Evolutionary conservation across 2,329 filamentous ascomycete genomes (phyloP), one percentile per base, ranked within the genome.

Genomic region (Septoria petroselini): DNA sequence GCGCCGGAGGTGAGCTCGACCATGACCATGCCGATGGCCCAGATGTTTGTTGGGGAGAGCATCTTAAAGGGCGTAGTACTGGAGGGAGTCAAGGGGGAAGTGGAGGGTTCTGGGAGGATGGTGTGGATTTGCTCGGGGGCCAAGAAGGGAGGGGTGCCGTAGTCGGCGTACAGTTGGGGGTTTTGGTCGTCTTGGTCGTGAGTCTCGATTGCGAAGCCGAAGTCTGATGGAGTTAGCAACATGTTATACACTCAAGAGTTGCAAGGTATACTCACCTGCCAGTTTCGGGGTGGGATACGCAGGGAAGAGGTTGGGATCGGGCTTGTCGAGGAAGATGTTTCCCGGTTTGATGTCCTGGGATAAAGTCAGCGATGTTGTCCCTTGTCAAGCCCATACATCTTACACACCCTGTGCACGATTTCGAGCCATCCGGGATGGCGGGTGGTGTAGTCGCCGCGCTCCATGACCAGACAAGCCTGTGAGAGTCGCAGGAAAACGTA

Each of bases 301-400:
- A n/a, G 40, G 19, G 30, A 37, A 43, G 6, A 21, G 15, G 6
- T 11, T 21, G 5, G 30, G 21, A 9, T 33, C 15, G 25, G 46
- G 30, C 35, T 11, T 14, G 14, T 35, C 49, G 9, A 96, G 78
- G 69, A 96, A 95, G 69, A 95, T 93, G 76, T 96, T 96, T 77
- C 95, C 90, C 0, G 91, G 91, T 74, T 96, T 96, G 79, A 95
- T 94, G 70, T 96, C 91, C 53, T 90, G 86, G 67, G 95, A 91
- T 3, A 53, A 18, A 12, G 53, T 43, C 19, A 15, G n/a, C 29
- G 3, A 41, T 4, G 14, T 29, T 15, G 5, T 43, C 43, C 29
- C 45, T 34, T 27, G 37, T 21, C 48, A 52, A 44, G 5, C 41
- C 9, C 6, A 54, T 18, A 21, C 48, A 45, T 7, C 17, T 40